These are phyloP conservation scores for Chaetomium sp. DNA, from an alignment of 2,329 filamentous ascomycete species.

Conservation along the genomic window DNA sequence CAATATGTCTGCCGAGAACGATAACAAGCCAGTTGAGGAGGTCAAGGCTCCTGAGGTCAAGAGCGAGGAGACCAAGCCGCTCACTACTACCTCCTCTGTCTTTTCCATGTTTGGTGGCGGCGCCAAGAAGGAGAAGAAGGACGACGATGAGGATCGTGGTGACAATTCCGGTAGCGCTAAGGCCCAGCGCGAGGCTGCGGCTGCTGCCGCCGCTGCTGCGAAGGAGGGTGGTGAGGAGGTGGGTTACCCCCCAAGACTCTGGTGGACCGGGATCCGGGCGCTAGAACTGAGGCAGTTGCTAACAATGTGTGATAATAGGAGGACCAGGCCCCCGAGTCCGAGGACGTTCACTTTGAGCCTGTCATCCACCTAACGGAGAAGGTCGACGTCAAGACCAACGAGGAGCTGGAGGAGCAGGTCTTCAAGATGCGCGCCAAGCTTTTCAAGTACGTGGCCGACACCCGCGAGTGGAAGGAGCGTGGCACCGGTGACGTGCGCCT, in stretches of 20 bases:
- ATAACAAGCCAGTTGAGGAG: conserved; percentile 30
- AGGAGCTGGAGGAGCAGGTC: conserved; percentile 91
- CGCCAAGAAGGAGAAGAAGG: conserved; percentile 94
- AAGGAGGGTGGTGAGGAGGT: conserved; percentile 50
- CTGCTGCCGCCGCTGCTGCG: conserved; percentile 37
- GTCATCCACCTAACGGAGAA: conserved; percentile 95
- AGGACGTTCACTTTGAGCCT: conserved; percentile 94
- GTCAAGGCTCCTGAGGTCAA: conserved; percentile 25
- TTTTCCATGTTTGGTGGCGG: conserved; percentile 99
- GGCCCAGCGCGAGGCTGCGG: conserved; percentile 56
- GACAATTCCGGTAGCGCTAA: conserved; percentile 87
- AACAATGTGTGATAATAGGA: conserved; percentile 41
- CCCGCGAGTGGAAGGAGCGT: conserved; percentile 97
- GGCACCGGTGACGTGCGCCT: conserved; percentile 94
- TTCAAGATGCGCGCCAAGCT: conserved; percentile 99
- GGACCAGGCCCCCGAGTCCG: conserved; percentile 76
- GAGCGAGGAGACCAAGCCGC: conserved; percentile 28
- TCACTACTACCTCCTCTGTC: conserved; percentile 58
- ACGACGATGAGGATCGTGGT: conserved; percentile 70
- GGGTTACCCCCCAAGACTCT: conserved; percentile 18
- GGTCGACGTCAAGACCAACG: conserved; percentile 95
- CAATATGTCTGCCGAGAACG: conserved; percentile 31
- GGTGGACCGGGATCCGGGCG: not conserved
- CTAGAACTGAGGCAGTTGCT: not conserved
- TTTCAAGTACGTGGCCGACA: conserved; percentile 92